These are phyloP conservation scores for Russula sp. DNA, from an alignment of 768 basidiomycete species.

Conservation along the genomic window DNA sequence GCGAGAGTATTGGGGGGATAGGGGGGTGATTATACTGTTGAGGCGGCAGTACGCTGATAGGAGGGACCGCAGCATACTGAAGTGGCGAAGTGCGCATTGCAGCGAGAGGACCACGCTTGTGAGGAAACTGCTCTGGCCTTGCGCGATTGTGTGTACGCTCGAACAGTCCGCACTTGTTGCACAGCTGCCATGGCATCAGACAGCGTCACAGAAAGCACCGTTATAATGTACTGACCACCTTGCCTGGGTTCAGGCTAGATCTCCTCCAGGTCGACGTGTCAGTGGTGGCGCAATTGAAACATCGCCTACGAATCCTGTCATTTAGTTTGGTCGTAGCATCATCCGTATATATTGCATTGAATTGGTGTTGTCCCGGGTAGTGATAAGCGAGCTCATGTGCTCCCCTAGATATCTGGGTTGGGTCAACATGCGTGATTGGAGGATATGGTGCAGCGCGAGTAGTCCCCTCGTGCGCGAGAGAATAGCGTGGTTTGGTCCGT, in stretches of 20 bases:
- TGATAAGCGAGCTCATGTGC: slow-evolving; percentile 31
- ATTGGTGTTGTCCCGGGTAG: slow-evolving; percentile 33
- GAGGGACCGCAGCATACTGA: too few species aligned
- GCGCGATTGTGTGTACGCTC: slow-evolving; percentile 77
- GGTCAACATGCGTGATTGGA: slow-evolving; percentile 26
- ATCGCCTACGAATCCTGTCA: slow-evolving; percentile 67
- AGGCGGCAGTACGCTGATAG: too few species aligned
- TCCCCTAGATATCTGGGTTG: slow-evolving; percentile 21
- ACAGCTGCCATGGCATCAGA: slow-evolving; percentile 31
- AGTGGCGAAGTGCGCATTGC: too few species aligned
- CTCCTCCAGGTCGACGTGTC: slow-evolving; percentile 80
- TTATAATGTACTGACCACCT: slow-evolving; percentile 46
- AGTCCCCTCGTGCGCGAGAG: slow-evolving; percentile 19
- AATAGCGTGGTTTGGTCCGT: slow-evolving; percentile 18
- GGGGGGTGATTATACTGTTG: too few species aligned
- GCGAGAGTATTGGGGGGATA: too few species aligned
- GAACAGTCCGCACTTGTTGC: slow-evolving; percentile 70
- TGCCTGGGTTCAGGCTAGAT: slow-evolving; percentile 71
- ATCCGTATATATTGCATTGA: slow-evolving; percentile 52
- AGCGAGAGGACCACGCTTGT: slow-evolving; percentile 61
- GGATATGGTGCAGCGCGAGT: slow-evolving; percentile 22
- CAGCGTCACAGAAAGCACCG: background rate
- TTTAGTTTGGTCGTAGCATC: slow-evolving; percentile 77
- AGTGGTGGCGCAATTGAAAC: slow-evolving; percentile 82
- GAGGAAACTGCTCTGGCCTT: slow-evolving; percentile 75